Base-by-base conservation (phyloP, 1,139 yeast species). In the Geotrichum fermentans region DNA sequence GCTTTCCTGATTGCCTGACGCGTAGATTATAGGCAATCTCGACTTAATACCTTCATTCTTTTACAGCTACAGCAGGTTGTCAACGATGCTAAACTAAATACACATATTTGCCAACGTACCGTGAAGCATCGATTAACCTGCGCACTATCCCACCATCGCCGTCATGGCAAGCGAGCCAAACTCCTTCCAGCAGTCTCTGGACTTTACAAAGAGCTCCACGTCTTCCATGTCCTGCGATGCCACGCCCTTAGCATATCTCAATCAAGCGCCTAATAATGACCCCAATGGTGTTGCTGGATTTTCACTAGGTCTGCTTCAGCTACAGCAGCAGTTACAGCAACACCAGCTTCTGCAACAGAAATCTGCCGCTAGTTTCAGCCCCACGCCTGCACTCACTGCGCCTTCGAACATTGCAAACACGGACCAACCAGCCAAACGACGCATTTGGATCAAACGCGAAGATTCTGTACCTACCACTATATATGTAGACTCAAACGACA, bases 401-500 rank as follows among this genome's bases (percentile, higher is more conserved):
- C 28, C 28, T 32, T 34, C 24, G 29, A 17, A n/a, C 21, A 28
- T 36, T 28, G 14, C 30, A 24, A 30, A n/a, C n/a, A n/a, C 30
- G 17, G 38, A 34, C 10, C 22, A 29, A 43, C 47, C n/a, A 10
- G 36, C 16, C 8, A 43, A 47, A 5, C 56, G 66, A 6, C 56
- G 94, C 50, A 75, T 84, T 0, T 85, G 95, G 95, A 80, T 85
- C 8, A 75, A 70, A 51, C 69, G 79, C 42, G 72, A 74, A 0
- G 72, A 73, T 32, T 79, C 82, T 2, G 74, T 77, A 0, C 84
- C 95, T 4, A 86, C 95, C 0, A 79, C 94, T 0, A 68, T 86
- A 3, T 61, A 71, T 49, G 80, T 83, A 1, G 68, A 69, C 24
- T 75, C 75, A 21, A 54, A 54, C 24, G 87, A 82, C 56, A 70